phyloP scores from a whole-genome alignment of 257 asterid species.

The Penstemon newberryi region DNA sequence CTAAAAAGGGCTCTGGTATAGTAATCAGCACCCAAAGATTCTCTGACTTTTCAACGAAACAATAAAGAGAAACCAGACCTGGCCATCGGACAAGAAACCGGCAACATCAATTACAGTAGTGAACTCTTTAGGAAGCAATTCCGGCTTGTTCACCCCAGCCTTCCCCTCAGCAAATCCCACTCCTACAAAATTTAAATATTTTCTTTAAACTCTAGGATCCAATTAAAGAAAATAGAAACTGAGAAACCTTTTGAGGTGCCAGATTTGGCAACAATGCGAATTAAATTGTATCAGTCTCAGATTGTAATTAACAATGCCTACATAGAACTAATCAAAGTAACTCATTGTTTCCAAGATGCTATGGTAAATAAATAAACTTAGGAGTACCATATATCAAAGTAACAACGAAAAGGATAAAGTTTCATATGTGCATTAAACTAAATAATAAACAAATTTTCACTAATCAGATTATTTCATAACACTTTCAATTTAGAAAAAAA shows the following conservation, averaged over 20 bases:
- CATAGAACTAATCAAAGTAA: too few relatives aligned
- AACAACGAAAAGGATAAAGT: too few relatives aligned
- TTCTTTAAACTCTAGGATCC: constrained; percentile 4
- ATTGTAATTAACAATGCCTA: too few relatives aligned
- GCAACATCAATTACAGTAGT: constrained; percentile 87
- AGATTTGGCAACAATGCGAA: background rate
- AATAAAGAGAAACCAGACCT: constrained; percentile 46
- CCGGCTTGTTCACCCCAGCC: constrained; percentile 89
- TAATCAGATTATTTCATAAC: too few relatives aligned
- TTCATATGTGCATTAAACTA: too few relatives aligned
- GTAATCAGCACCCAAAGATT: background rate
- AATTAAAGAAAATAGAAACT: background rate
- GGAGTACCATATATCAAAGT: too few relatives aligned
- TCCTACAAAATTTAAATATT: constrained; percentile 41
- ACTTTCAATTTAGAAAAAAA: background rate
- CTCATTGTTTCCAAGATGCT: too few relatives aligned
- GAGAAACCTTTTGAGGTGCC: constrained; percentile 7
- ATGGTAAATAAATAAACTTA: too few relatives aligned
- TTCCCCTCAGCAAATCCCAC: constrained; percentile 73
- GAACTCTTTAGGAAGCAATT: constrained; percentile 73
- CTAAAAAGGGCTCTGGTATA: background rate
- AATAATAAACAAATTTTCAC: too few relatives aligned
- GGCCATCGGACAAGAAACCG: constrained; percentile 95
- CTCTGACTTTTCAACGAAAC: background rate
- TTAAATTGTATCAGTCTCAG: too few relatives aligned